Evolutionary conservation across 2,329 filamentous ascomycete species (phyloP), one percentile per base, ranked within the genome.

Genomic region (Cladophialophora immunda): DNA sequence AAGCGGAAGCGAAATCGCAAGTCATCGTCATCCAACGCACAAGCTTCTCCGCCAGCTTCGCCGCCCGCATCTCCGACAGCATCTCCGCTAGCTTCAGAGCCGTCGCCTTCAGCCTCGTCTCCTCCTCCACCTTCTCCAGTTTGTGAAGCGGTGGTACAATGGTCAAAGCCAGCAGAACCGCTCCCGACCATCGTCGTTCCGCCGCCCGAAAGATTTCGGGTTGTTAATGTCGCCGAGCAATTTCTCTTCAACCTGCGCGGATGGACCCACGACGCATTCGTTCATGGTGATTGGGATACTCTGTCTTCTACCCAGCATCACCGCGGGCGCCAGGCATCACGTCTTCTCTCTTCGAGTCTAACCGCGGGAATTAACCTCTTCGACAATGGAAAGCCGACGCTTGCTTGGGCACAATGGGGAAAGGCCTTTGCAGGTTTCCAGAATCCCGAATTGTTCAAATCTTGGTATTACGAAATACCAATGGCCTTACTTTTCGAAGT

Each of bases 401-500:
- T 70, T 6, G 68, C 68, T 2, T 70, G 47, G 34, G 55, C 27
- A n/a, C 59, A 68, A 38, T 70, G 68, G 68, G 38, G 53, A 29
- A 55, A 50, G 29, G 68, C 68, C 9, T 57, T 65, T 53, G 62
- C 53, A 53, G 36, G 65, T 17, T 70, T 70, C 54, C 19, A 69
- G n/a, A 70, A 65, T 34, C 50, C 66, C 22, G 45, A 65, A 13
- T 47, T 68, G n/a, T 68, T 70, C 50, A 68, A 68, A 41, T 66
- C 68, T 8, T 70, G 68, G 68, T 70, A 70, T 47, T 62, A 70
- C 53, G 68, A 70, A 53, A 70, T 67, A 38, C 68, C 68, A 8
- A 68, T 70, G 54, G 62, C 66, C 15, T 60, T 70, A 13, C 68
- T 70, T 34, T 68, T 68, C n/a, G 68, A 70, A 58, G 64, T 68